Percentiles rank a stretch among this genome's conserved stretches.
These are phyloP conservation scores for Tylopilus vinaceipallidus DNA, from an alignment of 768 basidiomycete species.

Conservation along the genomic window DNA sequence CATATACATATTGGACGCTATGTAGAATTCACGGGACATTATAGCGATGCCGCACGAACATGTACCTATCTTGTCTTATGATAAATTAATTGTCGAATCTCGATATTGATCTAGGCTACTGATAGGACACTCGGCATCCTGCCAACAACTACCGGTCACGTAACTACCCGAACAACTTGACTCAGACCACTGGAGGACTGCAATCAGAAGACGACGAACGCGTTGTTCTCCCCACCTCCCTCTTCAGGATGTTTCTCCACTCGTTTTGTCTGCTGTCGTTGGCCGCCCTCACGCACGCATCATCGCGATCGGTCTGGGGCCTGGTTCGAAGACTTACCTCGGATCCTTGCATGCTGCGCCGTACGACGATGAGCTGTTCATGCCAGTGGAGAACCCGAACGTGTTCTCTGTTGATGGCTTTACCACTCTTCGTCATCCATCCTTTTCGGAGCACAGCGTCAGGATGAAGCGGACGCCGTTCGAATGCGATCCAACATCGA, in stretches of 20 bases:
- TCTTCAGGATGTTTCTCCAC: conserved; percentile 12
- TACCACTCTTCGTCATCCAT: conserved; percentile 40
- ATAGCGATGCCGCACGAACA: too few species aligned
- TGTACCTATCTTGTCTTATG: too few species aligned
- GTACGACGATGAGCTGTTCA: conserved; percentile 33
- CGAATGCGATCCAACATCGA: conserved; percentile 24
- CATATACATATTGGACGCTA: too few species aligned
- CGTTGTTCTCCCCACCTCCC: too few species aligned
- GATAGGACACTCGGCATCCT: too few species aligned
- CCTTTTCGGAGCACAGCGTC: conserved; percentile 43
- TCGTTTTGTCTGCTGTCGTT: conserved; percentile 18
- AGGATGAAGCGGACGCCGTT: conserved; percentile 34
- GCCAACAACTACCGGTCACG: too few species aligned
- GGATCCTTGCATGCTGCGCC: conserved; percentile 1
- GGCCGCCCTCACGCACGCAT: conserved; percentile 12
- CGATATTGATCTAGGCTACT: too few species aligned
- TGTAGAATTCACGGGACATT: too few species aligned
- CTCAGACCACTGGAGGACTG: too few species aligned
- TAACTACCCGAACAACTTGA: too few species aligned
- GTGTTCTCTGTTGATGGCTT: conserved; percentile 32
- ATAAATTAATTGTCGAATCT: too few species aligned
- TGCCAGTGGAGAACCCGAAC: conserved; percentile 31
- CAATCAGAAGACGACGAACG: too few species aligned
- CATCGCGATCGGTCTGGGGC: conserved; percentile 18
- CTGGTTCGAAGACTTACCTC: neutral